These are phyloP conservation scores for Actinomortierella ambigua DNA, from an alignment of 371 early-diverging fungal species.

Conservation along the genomic window DNA sequence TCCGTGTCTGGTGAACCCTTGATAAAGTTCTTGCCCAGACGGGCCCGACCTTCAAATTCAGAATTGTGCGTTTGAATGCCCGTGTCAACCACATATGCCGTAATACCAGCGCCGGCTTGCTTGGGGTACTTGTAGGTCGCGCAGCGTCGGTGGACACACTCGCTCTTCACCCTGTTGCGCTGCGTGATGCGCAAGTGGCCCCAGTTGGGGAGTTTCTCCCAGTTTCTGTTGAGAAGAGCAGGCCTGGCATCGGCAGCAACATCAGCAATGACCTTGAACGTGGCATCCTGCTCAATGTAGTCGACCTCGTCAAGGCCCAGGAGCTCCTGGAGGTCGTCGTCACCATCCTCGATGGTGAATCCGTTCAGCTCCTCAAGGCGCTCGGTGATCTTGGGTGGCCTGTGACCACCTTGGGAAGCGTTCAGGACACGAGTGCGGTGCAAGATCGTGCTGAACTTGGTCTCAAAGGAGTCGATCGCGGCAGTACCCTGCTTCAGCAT, in stretches of 20 bases:
- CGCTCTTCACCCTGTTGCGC: neutral
- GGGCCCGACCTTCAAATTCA: conserved; percentile 56
- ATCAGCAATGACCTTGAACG: conserved; percentile 40
- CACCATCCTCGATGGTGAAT: neutral
- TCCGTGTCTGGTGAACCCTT: conserved; percentile 46
- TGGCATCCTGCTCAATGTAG: conserved; percentile 57
- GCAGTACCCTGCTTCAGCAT: no score
- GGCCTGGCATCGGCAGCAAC: no score
- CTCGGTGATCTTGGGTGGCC: conserved; percentile 13
- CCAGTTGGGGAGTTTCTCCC: no score
- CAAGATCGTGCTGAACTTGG: no score
- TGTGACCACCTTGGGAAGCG: no score
- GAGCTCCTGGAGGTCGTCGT: conserved; percentile 12
- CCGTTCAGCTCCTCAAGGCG: conserved; percentile 1
- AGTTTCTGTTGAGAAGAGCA: no score
- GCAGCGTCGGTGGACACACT: neutral
- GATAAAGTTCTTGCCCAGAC: conserved; percentile 6
- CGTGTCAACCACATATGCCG: conserved; percentile 57
- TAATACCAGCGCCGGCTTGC: conserved; percentile 46
- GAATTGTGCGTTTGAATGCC: conserved; percentile 47
- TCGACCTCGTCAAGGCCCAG: conserved; percentile 44
- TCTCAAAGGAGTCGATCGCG: no score
- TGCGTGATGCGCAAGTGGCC: no score
- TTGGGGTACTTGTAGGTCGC: neutral
- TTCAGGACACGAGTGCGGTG: no score